A percentile compares a stretch with the other conserved stretches of the same genome.
Conservation (phyloP, 345 rosid species). For the Aurinia saxatilis region DNA sequence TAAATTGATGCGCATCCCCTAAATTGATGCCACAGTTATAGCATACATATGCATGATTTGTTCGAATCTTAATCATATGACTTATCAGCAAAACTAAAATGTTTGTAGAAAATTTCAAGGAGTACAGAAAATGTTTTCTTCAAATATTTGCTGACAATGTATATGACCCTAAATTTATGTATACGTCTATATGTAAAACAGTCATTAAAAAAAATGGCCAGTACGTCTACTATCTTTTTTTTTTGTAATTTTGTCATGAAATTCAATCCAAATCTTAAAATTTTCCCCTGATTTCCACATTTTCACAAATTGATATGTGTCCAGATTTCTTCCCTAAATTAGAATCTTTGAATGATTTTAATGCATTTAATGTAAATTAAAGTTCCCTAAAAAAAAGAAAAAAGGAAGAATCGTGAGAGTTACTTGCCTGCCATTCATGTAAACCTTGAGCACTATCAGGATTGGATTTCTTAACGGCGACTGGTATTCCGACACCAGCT, state of each 20-base stretch:
- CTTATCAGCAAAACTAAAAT: background rate
- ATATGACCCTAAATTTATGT: background rate
- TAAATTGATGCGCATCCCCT: no score
- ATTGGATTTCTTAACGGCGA: conserved; percentile 81
- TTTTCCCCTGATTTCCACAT: no score
- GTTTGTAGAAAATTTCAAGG: background rate
- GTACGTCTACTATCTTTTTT: background rate
- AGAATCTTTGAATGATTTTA: background rate
- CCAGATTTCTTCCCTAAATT: background rate
- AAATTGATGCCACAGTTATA: no score
- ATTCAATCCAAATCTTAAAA: no score
- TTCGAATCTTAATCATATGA: background rate
- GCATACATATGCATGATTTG: no score
- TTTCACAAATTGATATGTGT: no score
- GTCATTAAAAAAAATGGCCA: background rate
- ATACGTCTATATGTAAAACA: background rate
- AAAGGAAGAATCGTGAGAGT: background rate
- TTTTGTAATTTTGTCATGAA: no score
- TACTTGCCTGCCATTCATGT: conserved; percentile 73
- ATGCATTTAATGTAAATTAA: background rate
- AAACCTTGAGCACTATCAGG: conserved; percentile 69
- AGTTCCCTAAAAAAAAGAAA: background rate
- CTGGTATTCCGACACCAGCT: conserved; percentile 59
- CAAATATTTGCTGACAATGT: background rate
- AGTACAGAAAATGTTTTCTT: background rate